Evolutionary conservation across 805 yeast species (phyloP).

Genomic region (Cyberlindnera saturnus): DNA sequence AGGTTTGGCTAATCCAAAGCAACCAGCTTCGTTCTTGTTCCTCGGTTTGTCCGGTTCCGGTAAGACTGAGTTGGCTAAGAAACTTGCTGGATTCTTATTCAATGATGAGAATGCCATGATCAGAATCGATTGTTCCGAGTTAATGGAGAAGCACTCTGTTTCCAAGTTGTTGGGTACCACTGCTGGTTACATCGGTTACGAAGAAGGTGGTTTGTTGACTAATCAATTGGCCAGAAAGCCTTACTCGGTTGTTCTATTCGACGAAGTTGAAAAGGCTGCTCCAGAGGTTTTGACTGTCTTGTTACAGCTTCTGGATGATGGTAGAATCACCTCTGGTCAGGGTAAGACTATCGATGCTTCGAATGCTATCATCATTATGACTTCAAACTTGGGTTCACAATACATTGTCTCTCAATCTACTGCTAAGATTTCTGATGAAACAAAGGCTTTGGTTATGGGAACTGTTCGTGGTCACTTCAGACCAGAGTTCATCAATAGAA

Average conservation of each 20-base stretch:
- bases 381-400: slow-evolving; percentile 95
- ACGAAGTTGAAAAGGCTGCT: slow-evolving; percentile 97
- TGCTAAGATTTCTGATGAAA: slow-evolving; percentile 57
- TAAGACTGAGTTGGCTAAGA: slow-evolving; percentile 96
- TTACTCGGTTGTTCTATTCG: slow-evolving; percentile 92
- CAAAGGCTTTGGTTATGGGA: slow-evolving; percentile 75
- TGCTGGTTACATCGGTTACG: slow-evolving; percentile 95
- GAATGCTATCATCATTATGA: slow-evolving; percentile 89
- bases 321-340: slow-evolving; percentile 89
- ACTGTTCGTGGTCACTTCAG: slow-evolving; percentile 87
- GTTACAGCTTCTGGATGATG: slow-evolving; percentile 92
- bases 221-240: slow-evolving; percentile 89
- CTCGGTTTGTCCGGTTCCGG: slow-evolving; percentile 96
- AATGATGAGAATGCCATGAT: slow-evolving; percentile 96
- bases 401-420: slow-evolving; percentile 65
- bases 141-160: slow-evolving; percentile 92
- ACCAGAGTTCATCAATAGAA: slow-evolving; percentile 96
- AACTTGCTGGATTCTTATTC: slow-evolving; percentile 91
- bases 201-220: slow-evolving; percentile 95
- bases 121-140: slow-evolving; percentile 95
- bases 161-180: slow-evolving; percentile 95
- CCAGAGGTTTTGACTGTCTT: slow-evolving; percentile 94
- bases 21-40: slow-evolving; percentile 93
- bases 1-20: slow-evolving; percentile 92
- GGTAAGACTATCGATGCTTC: slow-evolving; percentile 93